These are phyloP conservation scores for Glonium stellatum DNA, from an alignment of 495 filamentous ascomycete genomes.

Conservation along the genomic window DNA sequence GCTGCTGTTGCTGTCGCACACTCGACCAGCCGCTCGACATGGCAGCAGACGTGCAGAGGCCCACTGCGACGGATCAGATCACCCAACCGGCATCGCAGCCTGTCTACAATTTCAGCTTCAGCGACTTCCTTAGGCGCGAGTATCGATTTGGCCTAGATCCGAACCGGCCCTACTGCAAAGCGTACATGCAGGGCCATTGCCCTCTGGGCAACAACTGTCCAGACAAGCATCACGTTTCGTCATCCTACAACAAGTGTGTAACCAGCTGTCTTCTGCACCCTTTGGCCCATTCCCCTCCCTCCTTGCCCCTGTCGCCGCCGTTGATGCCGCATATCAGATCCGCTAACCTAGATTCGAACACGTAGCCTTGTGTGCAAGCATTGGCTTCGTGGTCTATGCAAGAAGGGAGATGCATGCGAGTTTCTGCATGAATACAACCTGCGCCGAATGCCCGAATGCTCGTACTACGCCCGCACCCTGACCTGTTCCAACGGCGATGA, in stretches of 20 bases:
- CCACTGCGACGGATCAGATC: slow-evolving; percentile 21
- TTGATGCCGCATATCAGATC: slow-evolving; percentile 9
- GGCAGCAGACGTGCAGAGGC: slow-evolving; percentile 16
- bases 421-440: slow-evolving; percentile 98
- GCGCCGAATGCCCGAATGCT: slow-evolving; percentile 95
- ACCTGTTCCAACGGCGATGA: slow-evolving; percentile 96
- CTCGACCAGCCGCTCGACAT: slow-evolving; percentile 3
- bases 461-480: slow-evolving; percentile 63
- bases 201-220: slow-evolving; percentile 69
- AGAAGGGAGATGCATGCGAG: slow-evolving; percentile 91
- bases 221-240: slow-evolving; percentile 41
- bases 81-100: slow-evolving; percentile 19
- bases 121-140: slow-evolving; percentile 35
- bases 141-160: slow-evolving; percentile 73
- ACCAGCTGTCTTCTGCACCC: slow-evolving; percentile 30
- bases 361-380: slow-evolving; percentile 86
- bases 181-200: slow-evolving; percentile 71
- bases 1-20: not conserved
- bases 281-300: not conserved
- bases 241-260: slow-evolving; percentile 34
- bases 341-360: not conserved
- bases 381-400: slow-evolving; percentile 94
- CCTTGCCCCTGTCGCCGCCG: not conserved
- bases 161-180: slow-evolving; percentile 70
- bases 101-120: slow-evolving; percentile 37